These are phyloP conservation scores for Cladochytrium replicatum DNA, from an alignment of 192 early-diverging fungal species.

Conservation along the genomic window DNA sequence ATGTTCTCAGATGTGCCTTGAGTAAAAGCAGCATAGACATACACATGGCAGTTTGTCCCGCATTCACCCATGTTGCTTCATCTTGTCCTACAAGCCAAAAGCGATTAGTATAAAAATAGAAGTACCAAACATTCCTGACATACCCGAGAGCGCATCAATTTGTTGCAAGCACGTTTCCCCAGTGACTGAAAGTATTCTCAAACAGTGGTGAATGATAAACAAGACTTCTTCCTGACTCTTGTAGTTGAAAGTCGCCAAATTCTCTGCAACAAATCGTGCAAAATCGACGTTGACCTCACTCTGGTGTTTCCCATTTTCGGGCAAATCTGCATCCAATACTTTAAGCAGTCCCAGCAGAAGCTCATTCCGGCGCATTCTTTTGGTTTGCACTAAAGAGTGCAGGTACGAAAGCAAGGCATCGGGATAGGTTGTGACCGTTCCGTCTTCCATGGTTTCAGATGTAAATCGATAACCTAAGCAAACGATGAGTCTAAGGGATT, in stretches of 20 bases:
- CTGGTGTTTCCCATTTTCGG: conserved; percentile 5
- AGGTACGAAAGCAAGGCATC: conserved; percentile 53
- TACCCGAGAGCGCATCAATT: conserved; percentile 15
- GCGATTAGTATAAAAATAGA: conserved; percentile 8
- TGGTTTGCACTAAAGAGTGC: conserved; percentile 58
- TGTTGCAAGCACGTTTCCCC: conserved; percentile 47
- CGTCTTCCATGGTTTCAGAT: conserved; percentile 7
- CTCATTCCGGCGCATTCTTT: conserved; percentile 60
- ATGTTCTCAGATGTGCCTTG: conserved; percentile 50
- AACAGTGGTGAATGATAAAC: conserved; percentile 59
- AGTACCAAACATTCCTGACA: neutral
- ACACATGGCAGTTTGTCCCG: conserved; percentile 39
- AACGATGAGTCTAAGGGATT: neutral
- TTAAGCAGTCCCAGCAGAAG: conserved; percentile 59
- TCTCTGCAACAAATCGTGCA: conserved; percentile 72
- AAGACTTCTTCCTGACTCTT: conserved; percentile 74
- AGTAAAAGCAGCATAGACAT: conserved; percentile 50
- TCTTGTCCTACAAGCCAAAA: conserved; percentile 25
- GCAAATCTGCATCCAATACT: conserved; percentile 53
- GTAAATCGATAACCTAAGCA: neutral
- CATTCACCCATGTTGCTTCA: conserved; percentile 1
- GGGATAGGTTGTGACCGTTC: conserved; percentile 19
- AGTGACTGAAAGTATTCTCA: conserved; percentile 60
- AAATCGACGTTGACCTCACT: conserved; percentile 34
- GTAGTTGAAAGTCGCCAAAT: conserved; percentile 68